Percentiles rank a stretch among this genome's conserved stretches.
These are phyloP conservation scores for Malus domestica DNA, from an alignment of 306 rosid genomes.

Conservation along the genomic window ASM211411v1 NC_041795.1:27038001-27038500, in stretches of 20 bases:
- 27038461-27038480: not conserved
- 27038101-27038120: fast-evolving
- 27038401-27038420: not conserved
- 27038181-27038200: no score
- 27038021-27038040: not conserved
- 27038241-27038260: no score
- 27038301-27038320: not conserved
- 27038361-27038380: not conserved
- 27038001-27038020: not conserved
- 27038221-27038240: fast-evolving
- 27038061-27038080: not conserved
- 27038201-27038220: no score
- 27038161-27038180: no score
- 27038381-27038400: not conserved
- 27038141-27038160: no score
- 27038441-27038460: not conserved
- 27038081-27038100: fast-evolving
- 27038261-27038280: fast-evolving
- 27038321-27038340: not conserved
- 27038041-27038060: not conserved
- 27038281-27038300: not conserved
- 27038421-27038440: not conserved
- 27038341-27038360: not conserved
- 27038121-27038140: fast-evolving
- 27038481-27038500: not conserved